Evolutionary conservation across 331 rosid genomes (phyloP).

Genomic region (Stylosanthes scabra): DNA sequence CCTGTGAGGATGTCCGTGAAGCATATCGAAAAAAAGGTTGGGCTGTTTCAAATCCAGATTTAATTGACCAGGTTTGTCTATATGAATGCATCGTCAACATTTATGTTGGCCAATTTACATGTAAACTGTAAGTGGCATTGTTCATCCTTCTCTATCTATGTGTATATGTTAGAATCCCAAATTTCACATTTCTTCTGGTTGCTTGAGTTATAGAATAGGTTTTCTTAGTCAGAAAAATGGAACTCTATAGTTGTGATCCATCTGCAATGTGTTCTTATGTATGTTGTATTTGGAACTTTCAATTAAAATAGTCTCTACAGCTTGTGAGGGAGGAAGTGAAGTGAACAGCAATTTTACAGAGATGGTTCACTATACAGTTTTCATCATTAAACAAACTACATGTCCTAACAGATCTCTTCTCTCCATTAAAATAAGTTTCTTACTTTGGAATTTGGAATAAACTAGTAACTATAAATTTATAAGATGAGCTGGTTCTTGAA

Average conservation of each 20-base stretch:
- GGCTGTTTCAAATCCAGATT: slow-evolving; percentile 89
- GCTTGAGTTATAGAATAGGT: background rate
- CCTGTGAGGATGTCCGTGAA: slow-evolving; percentile 96
- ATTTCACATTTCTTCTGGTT: slow-evolving; percentile 9
- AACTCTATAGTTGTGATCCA: slow-evolving; percentile 9
- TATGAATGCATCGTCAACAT: slow-evolving; percentile 3
- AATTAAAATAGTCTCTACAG: slow-evolving; percentile 20
- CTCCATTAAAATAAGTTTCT: background rate
- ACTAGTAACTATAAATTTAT: slow-evolving; percentile 8
- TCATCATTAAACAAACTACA: slow-evolving; percentile 3
- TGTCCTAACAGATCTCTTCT: slow-evolving; percentile 20
- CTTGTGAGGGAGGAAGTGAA: slow-evolving; percentile 8
- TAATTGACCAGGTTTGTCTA: slow-evolving; percentile 83
- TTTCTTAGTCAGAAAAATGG: background rate
- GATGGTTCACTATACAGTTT: slow-evolving; percentile 35
- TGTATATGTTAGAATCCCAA: background rate
- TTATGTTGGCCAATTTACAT: slow-evolving; percentile 1
- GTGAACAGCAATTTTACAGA: background rate
- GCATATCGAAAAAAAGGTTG: slow-evolving; percentile 95
- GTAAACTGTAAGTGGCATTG: slow-evolving; percentile 2
- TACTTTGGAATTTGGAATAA: slow-evolving; percentile 8
- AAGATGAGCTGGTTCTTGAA: background rate
- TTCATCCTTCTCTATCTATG: slow-evolving; percentile 19
- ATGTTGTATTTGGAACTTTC: slow-evolving; percentile 23
- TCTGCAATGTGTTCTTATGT: slow-evolving; percentile 11